Conservation (phyloP, 345 rosid genomes). For the Kernera saxatilis region DNA sequence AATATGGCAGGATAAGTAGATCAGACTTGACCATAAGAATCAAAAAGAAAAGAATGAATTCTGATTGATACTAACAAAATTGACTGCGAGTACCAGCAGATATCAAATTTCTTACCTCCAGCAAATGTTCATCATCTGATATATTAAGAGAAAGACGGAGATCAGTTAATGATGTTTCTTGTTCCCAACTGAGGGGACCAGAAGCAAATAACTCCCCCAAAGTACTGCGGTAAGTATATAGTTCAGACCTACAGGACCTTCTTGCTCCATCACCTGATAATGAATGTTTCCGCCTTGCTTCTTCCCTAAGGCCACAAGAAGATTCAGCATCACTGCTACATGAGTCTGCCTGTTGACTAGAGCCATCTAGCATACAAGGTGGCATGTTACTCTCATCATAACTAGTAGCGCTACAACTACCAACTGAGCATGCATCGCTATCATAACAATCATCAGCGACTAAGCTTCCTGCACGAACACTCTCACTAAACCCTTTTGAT, state of each 20-base stretch:
- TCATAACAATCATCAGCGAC: slow-evolving; percentile 33
- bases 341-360: slow-evolving; percentile 32
- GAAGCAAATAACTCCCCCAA: slow-evolving; percentile 64
- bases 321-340: slow-evolving; percentile 56
- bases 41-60: slow-evolving; percentile 15
- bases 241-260: slow-evolving; percentile 58
- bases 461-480: slow-evolving; percentile 25
- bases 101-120: slow-evolving; percentile 67
- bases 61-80: slow-evolving; percentile 35
- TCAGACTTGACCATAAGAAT: slow-evolving; percentile 17
- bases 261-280: slow-evolving; percentile 36
- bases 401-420: slow-evolving; percentile 59
- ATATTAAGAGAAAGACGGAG: slow-evolving; percentile 73
- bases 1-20: slow-evolving; percentile 23
- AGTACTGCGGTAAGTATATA: slow-evolving; percentile 58
- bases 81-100: slow-evolving; percentile 46
- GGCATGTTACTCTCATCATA: slow-evolving; percentile 25
- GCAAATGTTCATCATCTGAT: slow-evolving; percentile 83
- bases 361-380: slow-evolving; percentile 24
- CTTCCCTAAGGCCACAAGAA: slow-evolving; percentile 11
- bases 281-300: slow-evolving; percentile 25
- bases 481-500: slow-evolving; percentile 25
- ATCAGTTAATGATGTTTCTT: slow-evolving; percentile 74
- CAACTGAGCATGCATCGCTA: slow-evolving; percentile 55
- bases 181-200: slow-evolving; percentile 85